These are phyloP conservation scores for Closterium sp. DNA, from an alignment of 139 green algal species.

Conservation along the genomic window DNA sequence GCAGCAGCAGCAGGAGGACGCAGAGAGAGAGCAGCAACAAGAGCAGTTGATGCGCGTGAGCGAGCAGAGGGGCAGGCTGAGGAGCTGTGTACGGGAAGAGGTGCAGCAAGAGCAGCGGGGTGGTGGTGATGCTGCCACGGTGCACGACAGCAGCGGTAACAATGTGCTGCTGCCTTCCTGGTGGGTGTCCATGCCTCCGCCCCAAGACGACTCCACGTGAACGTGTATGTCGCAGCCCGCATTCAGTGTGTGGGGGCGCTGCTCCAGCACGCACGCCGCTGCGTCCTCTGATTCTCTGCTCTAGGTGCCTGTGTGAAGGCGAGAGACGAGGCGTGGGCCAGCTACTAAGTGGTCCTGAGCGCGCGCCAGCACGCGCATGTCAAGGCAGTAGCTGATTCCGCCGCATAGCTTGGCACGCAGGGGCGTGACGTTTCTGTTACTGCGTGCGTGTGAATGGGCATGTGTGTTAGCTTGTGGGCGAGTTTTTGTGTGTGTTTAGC, in stretches of 20 bases:
- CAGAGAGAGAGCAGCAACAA: not conserved
- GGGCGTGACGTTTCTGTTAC: not conserved
- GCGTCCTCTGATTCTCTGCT: not conserved
- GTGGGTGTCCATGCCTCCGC: not conserved
- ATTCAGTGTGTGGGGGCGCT: not conserved
- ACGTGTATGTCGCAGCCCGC: not conserved
- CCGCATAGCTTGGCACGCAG: not conserved
- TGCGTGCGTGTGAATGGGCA: not conserved
- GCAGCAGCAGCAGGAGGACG: not conserved
- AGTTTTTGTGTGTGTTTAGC: not conserved
- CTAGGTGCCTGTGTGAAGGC: not conserved
- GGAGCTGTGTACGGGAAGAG: not conserved
- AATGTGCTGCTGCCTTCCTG: not conserved
- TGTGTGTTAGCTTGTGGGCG: not conserved
- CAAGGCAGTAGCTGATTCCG: not conserved
- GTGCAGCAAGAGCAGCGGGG: not conserved
- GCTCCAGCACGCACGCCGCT: not conserved
- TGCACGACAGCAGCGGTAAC: not conserved
- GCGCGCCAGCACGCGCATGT: not conserved
- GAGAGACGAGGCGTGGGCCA: not conserved
- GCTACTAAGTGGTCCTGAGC: not conserved
- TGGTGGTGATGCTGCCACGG: not conserved
- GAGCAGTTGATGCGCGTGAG: not conserved
- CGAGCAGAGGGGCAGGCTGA: not conserved
- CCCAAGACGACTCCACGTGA: not conserved